These are phyloP conservation scores for Diaporthe velutina DNA, from an alignment of 2,329 filamentous ascomycete species.

Conservation along the genomic window DNA sequence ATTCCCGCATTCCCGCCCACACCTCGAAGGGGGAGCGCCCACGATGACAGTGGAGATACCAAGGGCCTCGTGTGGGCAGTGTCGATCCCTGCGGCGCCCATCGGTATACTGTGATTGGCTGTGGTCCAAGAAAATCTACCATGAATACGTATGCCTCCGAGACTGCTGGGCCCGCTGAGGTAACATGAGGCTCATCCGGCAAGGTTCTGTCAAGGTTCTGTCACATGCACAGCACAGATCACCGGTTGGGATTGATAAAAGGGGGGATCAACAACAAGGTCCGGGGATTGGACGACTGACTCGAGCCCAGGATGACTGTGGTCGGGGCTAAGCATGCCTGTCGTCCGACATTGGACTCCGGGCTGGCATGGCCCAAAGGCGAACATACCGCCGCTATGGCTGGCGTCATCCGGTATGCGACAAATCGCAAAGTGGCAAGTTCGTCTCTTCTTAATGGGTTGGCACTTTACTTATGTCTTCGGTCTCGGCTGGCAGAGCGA, in stretches of 20 bases:
- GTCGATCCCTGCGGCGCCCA: background rate
- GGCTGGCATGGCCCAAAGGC: conserved; percentile 1
- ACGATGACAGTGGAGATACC: background rate
- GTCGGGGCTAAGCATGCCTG: conserved; percentile 5
- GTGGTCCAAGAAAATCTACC: background rate
- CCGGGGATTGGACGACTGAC: conserved; percentile 8
- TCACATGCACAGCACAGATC: conserved; percentile 22
- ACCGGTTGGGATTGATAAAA: conserved; percentile 8
- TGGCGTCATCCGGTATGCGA: conserved; percentile 20
- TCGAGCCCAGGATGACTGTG: conserved; percentile 11
- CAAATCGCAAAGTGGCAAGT: background rate
- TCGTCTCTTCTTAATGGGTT: background rate
- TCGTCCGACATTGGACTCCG: conserved; percentile 17
- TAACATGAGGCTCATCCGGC: conserved; percentile 9
- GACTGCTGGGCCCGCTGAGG: conserved; percentile 14
- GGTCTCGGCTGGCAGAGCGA: background rate
- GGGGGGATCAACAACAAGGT: conserved; percentile 15
- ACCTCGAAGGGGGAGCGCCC: background rate
- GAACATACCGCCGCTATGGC: conserved; percentile 5
- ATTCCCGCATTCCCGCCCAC: background rate
- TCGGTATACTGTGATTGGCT: conserved; percentile 6
- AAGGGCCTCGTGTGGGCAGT: background rate
- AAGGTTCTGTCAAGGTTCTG: background rate
- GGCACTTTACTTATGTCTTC: background rate
- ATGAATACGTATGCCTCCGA: conserved; percentile 13